A percentile compares a stretch with the other conserved stretches of the same genome.
These are phyloP conservation scores for Trichosporon coremiiforme DNA, from an alignment of 1,284 basidiomycete species.

Conservation along the genomic window DNA sequence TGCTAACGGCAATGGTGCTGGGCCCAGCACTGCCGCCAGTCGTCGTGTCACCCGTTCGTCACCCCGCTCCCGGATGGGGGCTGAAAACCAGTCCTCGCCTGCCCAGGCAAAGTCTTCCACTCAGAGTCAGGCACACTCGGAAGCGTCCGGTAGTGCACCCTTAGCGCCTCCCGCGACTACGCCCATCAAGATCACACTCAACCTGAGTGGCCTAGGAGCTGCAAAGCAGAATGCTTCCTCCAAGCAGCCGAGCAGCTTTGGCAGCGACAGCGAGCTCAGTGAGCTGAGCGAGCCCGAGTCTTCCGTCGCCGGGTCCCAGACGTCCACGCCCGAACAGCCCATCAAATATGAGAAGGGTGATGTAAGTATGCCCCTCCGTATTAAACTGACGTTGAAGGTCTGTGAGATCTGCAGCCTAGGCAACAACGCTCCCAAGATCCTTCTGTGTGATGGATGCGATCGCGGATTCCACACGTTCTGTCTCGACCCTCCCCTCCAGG, in stretches of 20 bases:
- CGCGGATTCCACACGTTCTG: constrained; percentile 97
- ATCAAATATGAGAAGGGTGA: constrained; percentile 53
- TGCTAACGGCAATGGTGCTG: constrained; percentile 1
- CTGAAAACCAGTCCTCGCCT: not conserved
- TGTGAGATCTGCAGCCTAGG: constrained; percentile 91
- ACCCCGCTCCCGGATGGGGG: not conserved
- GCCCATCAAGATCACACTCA: constrained; percentile 38
- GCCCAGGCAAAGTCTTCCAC: not conserved
- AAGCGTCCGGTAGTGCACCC: constrained; percentile 11
- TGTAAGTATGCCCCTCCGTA: constrained; percentile 36
- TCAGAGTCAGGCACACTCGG: constrained; percentile 12
- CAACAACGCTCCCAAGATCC: constrained; percentile 83
- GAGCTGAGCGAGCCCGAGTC: constrained; percentile 44
- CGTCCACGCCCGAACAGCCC: constrained; percentile 29
- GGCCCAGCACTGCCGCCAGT: not conserved
- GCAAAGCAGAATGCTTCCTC: not conserved
- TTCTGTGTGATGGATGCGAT: constrained; percentile 96
- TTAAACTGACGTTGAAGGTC: constrained; percentile 57
- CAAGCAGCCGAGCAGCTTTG: constrained; percentile 36
- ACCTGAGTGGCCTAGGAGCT: constrained; percentile 6
- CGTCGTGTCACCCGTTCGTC: constrained; percentile 8
- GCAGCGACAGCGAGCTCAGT: constrained; percentile 47
- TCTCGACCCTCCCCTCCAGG: constrained; percentile 81
- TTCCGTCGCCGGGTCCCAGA: constrained; percentile 21
- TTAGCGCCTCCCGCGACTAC: constrained; percentile 25